Conservation (phyloP, 208 protist species). For the Porcisia deanei region DNA sequence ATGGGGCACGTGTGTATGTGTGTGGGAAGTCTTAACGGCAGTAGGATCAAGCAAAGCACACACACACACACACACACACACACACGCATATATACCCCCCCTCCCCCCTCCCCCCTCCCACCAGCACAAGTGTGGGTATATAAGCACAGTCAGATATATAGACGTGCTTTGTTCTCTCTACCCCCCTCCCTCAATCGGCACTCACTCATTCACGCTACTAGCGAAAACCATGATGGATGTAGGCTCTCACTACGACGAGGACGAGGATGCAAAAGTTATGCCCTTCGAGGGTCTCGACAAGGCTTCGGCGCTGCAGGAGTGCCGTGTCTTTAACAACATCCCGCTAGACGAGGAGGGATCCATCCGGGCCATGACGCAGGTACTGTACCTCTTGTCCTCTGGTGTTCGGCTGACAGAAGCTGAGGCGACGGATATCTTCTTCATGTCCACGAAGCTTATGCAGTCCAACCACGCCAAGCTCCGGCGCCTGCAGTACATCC, state of each 20-base stretch:
- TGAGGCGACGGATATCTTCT: conserved; percentile 98
- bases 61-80: neutral
- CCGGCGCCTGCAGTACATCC: conserved; percentile 96
- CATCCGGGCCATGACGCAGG: conserved; percentile 92
- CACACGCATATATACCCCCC: neutral
- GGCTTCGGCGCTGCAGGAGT: conserved; percentile 94
- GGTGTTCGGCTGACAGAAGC: conserved; percentile 90
- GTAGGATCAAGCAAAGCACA: neutral
- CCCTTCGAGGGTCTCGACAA: conserved; percentile 95
- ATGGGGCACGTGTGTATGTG: no score
- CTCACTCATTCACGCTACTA: neutral
- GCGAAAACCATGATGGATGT: conserved; percentile 17
- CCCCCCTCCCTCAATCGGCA: neutral
- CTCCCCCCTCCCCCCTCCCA: no score
- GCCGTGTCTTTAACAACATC: conserved; percentile 94
- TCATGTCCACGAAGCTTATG: conserved; percentile 98
- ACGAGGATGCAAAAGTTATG: conserved; percentile 78
- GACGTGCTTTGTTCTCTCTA: neutral
- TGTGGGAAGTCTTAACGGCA: no score
- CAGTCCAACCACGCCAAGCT: conserved; percentile 96
- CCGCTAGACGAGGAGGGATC: conserved; percentile 90
- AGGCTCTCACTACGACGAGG: conserved; percentile 58
- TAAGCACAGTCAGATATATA: conserved; percentile 1
- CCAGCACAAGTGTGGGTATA: neutral
- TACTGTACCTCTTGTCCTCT: conserved; percentile 95